Evolutionary conservation across 805 yeast genomes (phyloP), one percentile per base, ranked within the genome.

Genomic region (Candida succiphila): DNA sequence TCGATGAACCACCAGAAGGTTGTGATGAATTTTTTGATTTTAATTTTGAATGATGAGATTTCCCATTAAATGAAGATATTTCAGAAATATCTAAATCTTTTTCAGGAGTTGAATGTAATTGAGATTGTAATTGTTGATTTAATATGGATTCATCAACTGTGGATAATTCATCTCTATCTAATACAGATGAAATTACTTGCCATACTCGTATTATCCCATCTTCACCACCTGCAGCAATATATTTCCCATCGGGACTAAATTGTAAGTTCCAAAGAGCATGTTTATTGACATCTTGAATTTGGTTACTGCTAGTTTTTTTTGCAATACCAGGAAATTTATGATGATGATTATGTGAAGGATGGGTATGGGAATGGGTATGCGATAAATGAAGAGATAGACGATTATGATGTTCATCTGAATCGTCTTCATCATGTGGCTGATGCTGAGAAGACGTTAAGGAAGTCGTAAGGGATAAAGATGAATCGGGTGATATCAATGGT

Each of bases 141-240:
- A 21, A 21, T 7, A 21, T 21, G 7, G 23, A 8, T 8, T 7
- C 7, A 21, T 21, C 10, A 10, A 10, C 23, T 21, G 7, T 10
- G 23, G 23, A 7, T 8, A 16, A 24, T 17, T 29, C 35, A n/a
- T 39, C 54, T 42, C 94, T 59, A 43, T 83, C 88, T 37, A 75
- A 58, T 0, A 86, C 79, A 0, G 87, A 73, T 3, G 83, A 63
- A 0, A 86, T 72, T 5, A 84, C 94, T 52, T 83, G 77, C 92
- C 94, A 87, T 4, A 87, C 60, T 33, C 75, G 62, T 12, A 88
- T 65, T 1, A 65, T 54, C 3, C 79, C 68, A 48, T 83, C 87
- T 44, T 82, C 74, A 15, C 95, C 94, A 0, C 89, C 95, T 2
- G 82, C 72, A 0, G 95, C 95, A 45, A 88, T 55, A 51, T 67